A percentile compares a stretch with the other conserved stretches of the same genome.
These are phyloP conservation scores for Diplodia intermedia DNA, from an alignment of 2,329 filamentous ascomycete species.

Conservation along the genomic window DNA sequence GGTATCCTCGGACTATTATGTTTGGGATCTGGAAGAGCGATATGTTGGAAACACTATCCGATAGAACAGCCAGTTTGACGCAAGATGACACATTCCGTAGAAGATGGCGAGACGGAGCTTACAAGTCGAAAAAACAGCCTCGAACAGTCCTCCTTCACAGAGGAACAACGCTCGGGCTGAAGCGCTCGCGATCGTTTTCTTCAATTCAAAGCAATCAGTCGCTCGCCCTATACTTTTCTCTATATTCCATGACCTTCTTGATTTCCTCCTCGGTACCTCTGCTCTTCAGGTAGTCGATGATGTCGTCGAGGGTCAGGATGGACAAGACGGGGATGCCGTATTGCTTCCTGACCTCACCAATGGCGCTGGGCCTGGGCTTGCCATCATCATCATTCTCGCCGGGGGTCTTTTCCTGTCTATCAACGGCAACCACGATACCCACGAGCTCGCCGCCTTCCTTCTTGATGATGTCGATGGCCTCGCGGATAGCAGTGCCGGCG, in stretches of 20 bases:
- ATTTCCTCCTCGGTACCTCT: conserved; percentile 56
- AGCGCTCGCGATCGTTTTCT: neutral
- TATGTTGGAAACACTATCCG: too few relatives aligned
- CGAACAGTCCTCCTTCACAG: too few relatives aligned
- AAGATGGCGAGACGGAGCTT: too few relatives aligned
- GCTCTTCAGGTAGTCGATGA: conserved; percentile 59
- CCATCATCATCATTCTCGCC: conserved; percentile 66
- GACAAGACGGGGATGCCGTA: conserved; percentile 82
- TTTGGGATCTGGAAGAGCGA: too few relatives aligned
- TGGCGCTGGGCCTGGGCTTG: conserved; percentile 76
- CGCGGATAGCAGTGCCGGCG: conserved; percentile 89
- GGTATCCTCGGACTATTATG: too few relatives aligned
- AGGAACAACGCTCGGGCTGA: neutral
- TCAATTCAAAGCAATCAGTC: conserved; percentile 38
- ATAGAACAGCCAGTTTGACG: too few relatives aligned
- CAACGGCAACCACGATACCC: conserved; percentile 86
- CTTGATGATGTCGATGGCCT: conserved; percentile 88
- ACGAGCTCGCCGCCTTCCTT: conserved; percentile 83
- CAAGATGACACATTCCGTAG: too few relatives aligned
- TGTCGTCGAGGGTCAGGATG: conserved; percentile 84
- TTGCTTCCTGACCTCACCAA: conserved; percentile 84
- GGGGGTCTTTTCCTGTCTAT: conserved; percentile 84
- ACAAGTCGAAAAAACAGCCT: neutral
- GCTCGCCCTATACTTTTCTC: conserved; percentile 50
- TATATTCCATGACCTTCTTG: conserved; percentile 49